Evolutionary conservation across 176 grass and related monocot species (phyloP).

Genomic region (Cenchrus americanus): DNA sequence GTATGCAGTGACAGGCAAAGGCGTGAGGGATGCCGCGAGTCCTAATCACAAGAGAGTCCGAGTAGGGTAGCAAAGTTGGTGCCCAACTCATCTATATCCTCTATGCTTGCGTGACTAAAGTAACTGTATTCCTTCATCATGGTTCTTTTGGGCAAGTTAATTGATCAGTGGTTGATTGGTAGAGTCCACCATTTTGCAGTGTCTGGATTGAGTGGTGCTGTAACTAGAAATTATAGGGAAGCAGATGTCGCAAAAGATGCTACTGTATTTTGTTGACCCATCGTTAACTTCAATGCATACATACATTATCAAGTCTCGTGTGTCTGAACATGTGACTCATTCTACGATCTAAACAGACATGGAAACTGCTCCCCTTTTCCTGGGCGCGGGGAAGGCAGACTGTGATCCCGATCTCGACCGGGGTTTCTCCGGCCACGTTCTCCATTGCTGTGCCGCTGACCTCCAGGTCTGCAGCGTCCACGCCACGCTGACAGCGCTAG

Average conservation of each 20-base stretch:
- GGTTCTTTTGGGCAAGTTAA: not conserved
- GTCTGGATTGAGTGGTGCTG: not conserved
- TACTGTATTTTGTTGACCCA: not conserved
- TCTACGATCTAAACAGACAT: too few relatives aligned
- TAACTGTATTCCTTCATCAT: not conserved
- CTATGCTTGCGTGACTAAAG: not conserved
- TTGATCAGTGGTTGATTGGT: not conserved
- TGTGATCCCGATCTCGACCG: too few relatives aligned
- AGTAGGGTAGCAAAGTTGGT: slow-evolving; percentile 37
- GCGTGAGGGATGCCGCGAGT: slow-evolving; percentile 52
- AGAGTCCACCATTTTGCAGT: not conserved
- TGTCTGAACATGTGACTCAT: not conserved
- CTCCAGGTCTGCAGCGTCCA: too few relatives aligned
- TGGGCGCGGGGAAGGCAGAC: too few relatives aligned
- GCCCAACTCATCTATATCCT: not conserved
- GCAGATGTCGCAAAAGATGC: too few relatives aligned
- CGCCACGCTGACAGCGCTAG: too few relatives aligned
- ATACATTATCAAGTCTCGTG: not conserved
- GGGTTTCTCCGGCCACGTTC: too few relatives aligned
- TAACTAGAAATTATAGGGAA: slow-evolving; percentile 7
- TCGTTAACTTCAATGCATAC: not conserved
- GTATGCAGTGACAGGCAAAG: slow-evolving; percentile 76
- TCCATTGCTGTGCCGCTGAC: too few relatives aligned
- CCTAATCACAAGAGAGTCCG: slow-evolving; percentile 59
- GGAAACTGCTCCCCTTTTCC: too few relatives aligned